phyloP scores from a whole-genome alignment of 2,329 filamentous ascomycete species.

The Xylaria hypoxylon region DNA sequence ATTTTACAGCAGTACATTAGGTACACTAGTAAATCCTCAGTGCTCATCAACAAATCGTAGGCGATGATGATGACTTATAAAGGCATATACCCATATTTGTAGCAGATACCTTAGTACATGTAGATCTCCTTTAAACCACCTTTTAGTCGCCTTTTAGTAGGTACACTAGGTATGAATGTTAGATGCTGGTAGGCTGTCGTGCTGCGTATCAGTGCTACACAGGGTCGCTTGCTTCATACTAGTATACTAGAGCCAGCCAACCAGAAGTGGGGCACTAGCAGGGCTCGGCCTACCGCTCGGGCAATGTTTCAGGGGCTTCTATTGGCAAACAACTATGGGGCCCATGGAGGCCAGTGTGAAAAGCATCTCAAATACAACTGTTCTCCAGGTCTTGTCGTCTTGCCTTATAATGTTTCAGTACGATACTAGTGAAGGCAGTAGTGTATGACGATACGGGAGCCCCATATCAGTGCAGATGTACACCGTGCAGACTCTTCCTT shows the following conservation, averaged over 20 bases:
- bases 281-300: constrained; percentile 18
- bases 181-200: no score
- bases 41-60: neutral
- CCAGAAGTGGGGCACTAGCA: neutral
- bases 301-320: constrained; percentile 28
- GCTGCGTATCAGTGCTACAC: neutral
- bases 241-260: constrained; percentile 8
- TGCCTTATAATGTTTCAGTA: constrained; percentile 15
- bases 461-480: constrained; percentile 2
- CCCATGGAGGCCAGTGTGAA: constrained; percentile 7
- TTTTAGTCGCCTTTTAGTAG: no score
- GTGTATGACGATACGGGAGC: constrained; percentile 21
- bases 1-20: no score
- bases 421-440: neutral
- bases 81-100: no score
- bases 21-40: neutral
- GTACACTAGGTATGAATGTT: no score
- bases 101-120: no score
- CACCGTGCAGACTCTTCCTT: constrained; percentile 19
- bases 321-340: constrained; percentile 8
- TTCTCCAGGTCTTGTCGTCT: constrained; percentile 1
- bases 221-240: constrained; percentile 8
- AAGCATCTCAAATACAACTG: constrained; percentile 25
- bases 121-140: no score
- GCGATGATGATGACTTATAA: no score